Conservation (phyloP, 495 filamentous ascomycete species). For the Immersiella caudata region DNA sequence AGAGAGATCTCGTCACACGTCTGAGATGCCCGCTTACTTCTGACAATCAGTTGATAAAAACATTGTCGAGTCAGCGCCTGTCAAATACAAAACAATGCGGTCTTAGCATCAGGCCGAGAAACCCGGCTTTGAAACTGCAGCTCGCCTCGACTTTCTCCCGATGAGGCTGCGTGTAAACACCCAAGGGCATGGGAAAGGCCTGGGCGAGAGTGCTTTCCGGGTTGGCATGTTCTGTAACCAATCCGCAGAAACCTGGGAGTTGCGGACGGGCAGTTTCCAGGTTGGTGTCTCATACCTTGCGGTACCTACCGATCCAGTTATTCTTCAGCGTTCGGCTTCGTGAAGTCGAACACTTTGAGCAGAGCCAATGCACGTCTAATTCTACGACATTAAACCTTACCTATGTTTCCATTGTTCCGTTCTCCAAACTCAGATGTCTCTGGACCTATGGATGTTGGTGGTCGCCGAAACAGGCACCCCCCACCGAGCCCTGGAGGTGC, state of each 20-base stretch:
- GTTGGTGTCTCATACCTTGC: no score
- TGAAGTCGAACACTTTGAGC: no score
- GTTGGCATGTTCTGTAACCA: neutral
- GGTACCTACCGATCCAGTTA: no score
- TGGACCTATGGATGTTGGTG: no score
- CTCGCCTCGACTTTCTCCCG: neutral
- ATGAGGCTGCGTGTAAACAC: neutral
- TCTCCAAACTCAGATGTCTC: no score
- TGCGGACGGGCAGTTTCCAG: no score
- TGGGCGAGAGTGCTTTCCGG: neutral
- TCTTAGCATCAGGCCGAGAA: neutral
- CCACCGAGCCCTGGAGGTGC: neutral
- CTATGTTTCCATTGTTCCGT: no score
- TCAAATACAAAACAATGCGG: neutral
- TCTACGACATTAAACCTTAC: no score
- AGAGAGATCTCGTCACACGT: constrained; percentile 19
- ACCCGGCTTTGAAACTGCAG: constrained; percentile 9
- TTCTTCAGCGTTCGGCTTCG: no score
- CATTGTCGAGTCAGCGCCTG: neutral
- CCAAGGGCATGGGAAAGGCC: neutral
- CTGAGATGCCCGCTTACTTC: constrained; percentile 11
- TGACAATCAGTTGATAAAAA: neutral
- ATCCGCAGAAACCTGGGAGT: no score
- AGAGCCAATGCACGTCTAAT: no score
- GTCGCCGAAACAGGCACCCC: no score